Evolutionary conservation across 495 filamentous ascomycete species (phyloP), one percentile per base, ranked within the genome.

Genomic region (Extremus antarcticus): DNA sequence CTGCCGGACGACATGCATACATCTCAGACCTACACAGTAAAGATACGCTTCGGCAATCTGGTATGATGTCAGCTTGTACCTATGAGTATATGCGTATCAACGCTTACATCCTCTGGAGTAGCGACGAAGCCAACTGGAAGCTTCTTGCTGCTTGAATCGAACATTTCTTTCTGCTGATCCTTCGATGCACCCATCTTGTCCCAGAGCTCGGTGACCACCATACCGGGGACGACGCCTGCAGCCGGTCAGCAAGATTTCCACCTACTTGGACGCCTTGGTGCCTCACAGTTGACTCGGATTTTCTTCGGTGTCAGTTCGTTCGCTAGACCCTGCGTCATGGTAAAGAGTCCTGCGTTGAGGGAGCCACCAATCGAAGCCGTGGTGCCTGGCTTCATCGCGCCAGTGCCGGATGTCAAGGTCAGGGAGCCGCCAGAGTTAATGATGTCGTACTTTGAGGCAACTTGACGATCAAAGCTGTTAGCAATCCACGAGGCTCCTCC

Each of bases 391-490:
- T 57, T 59, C 47, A 63, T 56, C 15, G 51, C 60, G 7, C 52
- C 60, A 11, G 60, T 59, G 10, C 60, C 60, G 19, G 60, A 63
- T 17, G 60, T 63, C 1, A 63, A 39, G 10, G 60, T 60, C 23
- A 60, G 24, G 25, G 60, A 62, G 25, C 71, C 70, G 35, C 71
- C 71, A 1, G 62, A 53, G 22, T 50, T 59, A 60, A 73, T 66
- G 38, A 73, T 68, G 56, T 72, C 66, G 59, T 73, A 56, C 53
- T 71, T 73, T 13, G 63, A 59, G 11, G 70, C 59, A 0, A 67
- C 70, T 48, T 7, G 21, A 20, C 3, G 3, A 21, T 2, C 23
- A n/a, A 17, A 17, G 4, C 7, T 9, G 41, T 45, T n/a, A 45
- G 41, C 41, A 48, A 25, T 3, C 25, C 46, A 24, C 8, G 17